Evolutionary conservation across 805 yeast genomes (phyloP).

Genomic region (Saturnispora silvae): DNA sequence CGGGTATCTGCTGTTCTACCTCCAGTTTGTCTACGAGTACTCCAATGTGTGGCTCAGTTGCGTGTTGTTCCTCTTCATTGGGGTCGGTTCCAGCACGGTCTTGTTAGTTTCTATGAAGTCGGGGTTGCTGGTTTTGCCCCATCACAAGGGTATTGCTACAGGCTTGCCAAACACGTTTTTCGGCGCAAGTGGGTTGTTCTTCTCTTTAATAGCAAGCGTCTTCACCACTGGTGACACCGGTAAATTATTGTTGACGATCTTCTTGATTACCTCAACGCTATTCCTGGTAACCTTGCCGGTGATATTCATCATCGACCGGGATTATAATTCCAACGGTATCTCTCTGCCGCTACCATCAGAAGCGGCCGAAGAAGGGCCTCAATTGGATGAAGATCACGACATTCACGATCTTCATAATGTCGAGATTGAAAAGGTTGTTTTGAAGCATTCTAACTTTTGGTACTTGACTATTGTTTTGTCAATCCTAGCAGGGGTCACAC

Average conservation of each 20-base stretch:
- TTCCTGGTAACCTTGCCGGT: constrained; percentile 38
- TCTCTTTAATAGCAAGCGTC: constrained; percentile 43
- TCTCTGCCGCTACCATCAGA: neutral
- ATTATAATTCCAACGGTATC: constrained; percentile 15
- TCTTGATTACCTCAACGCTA: constrained; percentile 32
- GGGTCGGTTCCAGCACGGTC: constrained; percentile 58
- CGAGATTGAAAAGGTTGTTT: constrained; percentile 13
- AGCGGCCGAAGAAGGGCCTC: neutral
- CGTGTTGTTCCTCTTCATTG: constrained; percentile 43
- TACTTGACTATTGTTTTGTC: constrained; percentile 40
- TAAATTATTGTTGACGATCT: constrained; percentile 38
- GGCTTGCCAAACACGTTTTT: constrained; percentile 65
- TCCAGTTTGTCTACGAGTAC: constrained; percentile 34
- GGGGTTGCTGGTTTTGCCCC: constrained; percentile 61
- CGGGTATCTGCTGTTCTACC: constrained; percentile 49
- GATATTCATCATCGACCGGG: constrained; percentile 31
- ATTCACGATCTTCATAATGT: constrained; percentile 5
- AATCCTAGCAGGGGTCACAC: constrained; percentile 55
- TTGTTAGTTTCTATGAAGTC: constrained; percentile 60
- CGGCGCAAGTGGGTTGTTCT: constrained; percentile 64
- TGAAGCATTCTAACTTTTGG: constrained; percentile 34
- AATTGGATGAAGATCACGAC: neutral
- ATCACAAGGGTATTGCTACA: constrained; percentile 61
- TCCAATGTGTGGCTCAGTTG: constrained; percentile 34
- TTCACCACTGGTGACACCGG: constrained; percentile 50